phyloP scores from a whole-genome alignment of 176 grass and related monocot species.

The Melocanna baccifera region DNA sequence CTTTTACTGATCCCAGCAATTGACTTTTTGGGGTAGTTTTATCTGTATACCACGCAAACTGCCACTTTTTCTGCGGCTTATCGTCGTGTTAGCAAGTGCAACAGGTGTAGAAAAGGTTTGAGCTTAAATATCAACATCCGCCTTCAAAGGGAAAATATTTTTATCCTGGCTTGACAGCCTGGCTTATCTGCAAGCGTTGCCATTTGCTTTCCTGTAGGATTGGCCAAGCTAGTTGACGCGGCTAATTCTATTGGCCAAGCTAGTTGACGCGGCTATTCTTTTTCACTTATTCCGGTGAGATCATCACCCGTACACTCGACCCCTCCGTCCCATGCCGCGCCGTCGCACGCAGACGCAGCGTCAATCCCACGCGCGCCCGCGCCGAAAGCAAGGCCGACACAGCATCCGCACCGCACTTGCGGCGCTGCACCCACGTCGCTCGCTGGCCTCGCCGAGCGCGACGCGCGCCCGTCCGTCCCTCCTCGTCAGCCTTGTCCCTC shows the following conservation, averaged over 20 bases:
- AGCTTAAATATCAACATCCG: not conserved
- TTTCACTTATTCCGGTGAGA: not conserved
- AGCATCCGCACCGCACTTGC: too few relatives aligned
- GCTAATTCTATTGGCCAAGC: not conserved
- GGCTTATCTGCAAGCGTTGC: not conserved
- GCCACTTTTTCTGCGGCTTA: too few relatives aligned
- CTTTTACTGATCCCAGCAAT: not conserved
- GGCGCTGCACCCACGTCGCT: not conserved
- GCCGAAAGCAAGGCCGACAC: too few relatives aligned
- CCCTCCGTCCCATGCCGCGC: too few relatives aligned
- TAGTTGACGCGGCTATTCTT: not conserved
- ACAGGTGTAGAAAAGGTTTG: not conserved
- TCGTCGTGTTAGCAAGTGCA: not conserved
- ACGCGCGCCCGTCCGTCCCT: not conserved
- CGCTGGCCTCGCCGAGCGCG: too few relatives aligned
- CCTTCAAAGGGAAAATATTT: not conserved
- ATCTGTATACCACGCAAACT: not conserved
- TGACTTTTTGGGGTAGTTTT: not conserved
- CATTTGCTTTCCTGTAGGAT: slow-evolving; percentile 30
- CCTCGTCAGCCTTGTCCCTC: not conserved
- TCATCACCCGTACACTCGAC: not conserved
- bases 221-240: not conserved
- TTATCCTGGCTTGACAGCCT: not conserved
- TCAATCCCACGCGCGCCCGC: not conserved
- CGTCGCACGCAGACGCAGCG: not conserved